Evolutionary conservation across 2,329 filamentous ascomycete species (phyloP).

Genomic region (Cordyceps cicadae): DNA sequence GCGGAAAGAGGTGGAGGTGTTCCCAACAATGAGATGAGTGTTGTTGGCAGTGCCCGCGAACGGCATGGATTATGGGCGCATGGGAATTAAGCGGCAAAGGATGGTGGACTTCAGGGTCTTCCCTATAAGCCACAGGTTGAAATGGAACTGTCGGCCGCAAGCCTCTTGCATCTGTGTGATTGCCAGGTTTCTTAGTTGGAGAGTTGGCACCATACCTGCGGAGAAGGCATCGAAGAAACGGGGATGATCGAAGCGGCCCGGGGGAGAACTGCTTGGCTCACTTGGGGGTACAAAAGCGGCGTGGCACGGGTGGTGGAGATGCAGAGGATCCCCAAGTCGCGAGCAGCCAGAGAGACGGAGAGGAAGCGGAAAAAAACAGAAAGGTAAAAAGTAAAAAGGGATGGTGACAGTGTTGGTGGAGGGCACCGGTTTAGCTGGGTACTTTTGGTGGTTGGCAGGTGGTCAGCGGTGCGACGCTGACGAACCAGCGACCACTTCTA

Average conservation of each 20-base stretch:
- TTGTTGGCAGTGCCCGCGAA: background rate
- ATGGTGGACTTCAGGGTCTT: background rate
- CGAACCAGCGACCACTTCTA: background rate
- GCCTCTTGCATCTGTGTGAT: background rate
- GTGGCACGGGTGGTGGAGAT: background rate
- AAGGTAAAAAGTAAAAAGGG: background rate
- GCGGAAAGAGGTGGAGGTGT: background rate
- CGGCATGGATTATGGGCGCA: background rate
- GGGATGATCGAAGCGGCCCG: background rate
- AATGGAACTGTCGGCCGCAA: background rate
- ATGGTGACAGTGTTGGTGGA: background rate
- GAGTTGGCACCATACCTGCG: background rate
- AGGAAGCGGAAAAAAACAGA: background rate
- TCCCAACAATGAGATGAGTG: background rate
- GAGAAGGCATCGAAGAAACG: background rate
- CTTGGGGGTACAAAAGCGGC: background rate
- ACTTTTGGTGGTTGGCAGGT: background rate
- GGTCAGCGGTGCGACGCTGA: background rate
- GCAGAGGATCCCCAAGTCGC: background rate
- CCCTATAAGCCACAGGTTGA: background rate
- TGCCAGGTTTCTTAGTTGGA: background rate
- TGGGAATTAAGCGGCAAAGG: background rate
- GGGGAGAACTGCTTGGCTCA: background rate
- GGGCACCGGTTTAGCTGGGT: background rate
- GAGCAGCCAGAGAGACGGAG: background rate